Evolutionary conservation across 805 yeast genomes (phyloP), one percentile per base, ranked within the genome.

Genomic region (Clavispora carvajalis): DNA sequence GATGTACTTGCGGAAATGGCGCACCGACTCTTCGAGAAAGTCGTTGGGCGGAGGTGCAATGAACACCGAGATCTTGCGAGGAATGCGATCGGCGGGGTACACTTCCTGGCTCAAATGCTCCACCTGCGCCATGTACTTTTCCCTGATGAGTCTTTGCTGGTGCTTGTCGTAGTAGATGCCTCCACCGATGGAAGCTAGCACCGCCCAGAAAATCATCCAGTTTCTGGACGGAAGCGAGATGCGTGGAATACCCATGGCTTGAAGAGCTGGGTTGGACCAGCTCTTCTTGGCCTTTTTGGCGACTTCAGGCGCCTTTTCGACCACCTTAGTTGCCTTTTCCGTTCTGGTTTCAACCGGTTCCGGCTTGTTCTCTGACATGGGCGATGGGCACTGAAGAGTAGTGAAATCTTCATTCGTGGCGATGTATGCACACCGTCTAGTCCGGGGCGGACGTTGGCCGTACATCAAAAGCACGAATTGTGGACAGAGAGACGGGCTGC

Each of bases 1-100:
- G 48, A 88, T 74, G 56, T 77, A 89, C 39, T 81, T 77, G 49
- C 87, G 76, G 71, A 90, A 87, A 39, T 85, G 75, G 45, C 74
- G 76, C 61, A 85, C 56, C 9, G 91, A 79, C 41, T 80, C 82
- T 31, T 82, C 93, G 36, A 91, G 63, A 51, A 79, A 86, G 58
- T 91, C 97, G 53, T 86, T 85, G 16, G 99, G 98, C 7, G 98
- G 97, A n/a, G 99, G 99, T 0, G 96, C 95, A 41, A 90, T 75
- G 58, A 82, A 90, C 1, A 93, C 80, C 1, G 85, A 79, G 35
- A 93, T 67, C 51, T 82, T 85, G 44, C 99, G 73, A 2, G 96
- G 87, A 16, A 74, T 53, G 39, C 73, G 70, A 42, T 76, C 64
- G 1, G 79, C 60, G 2, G 59, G 56, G 13, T 76, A 74, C 21